Evolutionary conservation across 116 monocot species (phyloP).

Genomic region (Iris pallida): DNA sequence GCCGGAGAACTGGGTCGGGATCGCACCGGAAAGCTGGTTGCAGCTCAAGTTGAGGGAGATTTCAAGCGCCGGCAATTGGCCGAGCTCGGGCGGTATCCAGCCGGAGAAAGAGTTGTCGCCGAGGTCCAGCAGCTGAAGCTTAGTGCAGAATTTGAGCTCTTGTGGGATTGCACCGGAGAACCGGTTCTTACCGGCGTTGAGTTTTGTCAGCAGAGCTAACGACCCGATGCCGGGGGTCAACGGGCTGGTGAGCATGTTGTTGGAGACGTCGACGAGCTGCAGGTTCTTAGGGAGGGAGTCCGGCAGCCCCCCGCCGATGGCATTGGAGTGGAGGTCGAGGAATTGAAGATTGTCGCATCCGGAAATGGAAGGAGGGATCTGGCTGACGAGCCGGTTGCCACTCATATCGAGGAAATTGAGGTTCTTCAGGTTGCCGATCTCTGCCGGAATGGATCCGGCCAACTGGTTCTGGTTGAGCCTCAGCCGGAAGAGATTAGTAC

Average conservation of each 20-base stretch:
- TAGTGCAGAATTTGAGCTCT: conserved; percentile 53
- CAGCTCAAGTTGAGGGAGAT: conserved; percentile 91
- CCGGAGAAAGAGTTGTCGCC: conserved; percentile 70
- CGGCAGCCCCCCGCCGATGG: conserved; percentile 49
- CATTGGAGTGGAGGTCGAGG: conserved; percentile 85
- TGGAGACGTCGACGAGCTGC: conserved; percentile 66
- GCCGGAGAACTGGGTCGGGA: conserved; percentile 46
- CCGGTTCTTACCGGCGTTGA: conserved; percentile 55
- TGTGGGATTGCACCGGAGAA: conserved; percentile 59
- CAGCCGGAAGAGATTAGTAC: conserved; percentile 61
- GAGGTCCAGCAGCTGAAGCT: conserved; percentile 77
- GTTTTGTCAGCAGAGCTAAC: conserved; percentile 67
- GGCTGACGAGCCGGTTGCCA: conserved; percentile 48
- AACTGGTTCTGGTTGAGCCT: conserved; percentile 56
- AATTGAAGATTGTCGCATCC: conserved; percentile 58
- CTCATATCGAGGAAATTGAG: conserved; percentile 83
- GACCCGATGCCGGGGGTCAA: conserved; percentile 41
- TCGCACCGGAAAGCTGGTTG: conserved; percentile 62
- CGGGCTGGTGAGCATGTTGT: conserved; percentile 50
- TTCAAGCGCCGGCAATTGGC: conserved; percentile 64
- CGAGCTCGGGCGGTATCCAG: conserved; percentile 54
- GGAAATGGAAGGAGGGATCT: conserved; percentile 53
- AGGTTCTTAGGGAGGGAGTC: conserved; percentile 44
- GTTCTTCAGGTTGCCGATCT: conserved; percentile 58
- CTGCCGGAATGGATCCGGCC: conserved; percentile 56